Evolutionary conservation across 352 stramenopile species (phyloP).

Genomic region (Pythium aristosporum): DNA sequence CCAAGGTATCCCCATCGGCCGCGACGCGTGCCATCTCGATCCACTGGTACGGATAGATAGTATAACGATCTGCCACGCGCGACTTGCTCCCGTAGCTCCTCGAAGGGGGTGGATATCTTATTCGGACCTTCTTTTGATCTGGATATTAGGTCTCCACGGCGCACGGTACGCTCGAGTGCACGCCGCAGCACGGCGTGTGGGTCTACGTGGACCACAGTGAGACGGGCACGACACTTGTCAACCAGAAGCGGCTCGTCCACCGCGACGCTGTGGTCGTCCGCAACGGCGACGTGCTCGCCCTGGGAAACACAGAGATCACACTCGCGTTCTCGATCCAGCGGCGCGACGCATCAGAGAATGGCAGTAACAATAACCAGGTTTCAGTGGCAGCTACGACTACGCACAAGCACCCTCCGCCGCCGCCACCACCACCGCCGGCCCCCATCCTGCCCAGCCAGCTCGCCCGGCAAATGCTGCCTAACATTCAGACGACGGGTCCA

Average conservation of each 20-base stretch:
- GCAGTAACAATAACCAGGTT: slow-evolving; percentile 6
- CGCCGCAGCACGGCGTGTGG: slow-evolving; percentile 49
- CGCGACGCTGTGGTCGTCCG: slow-evolving; percentile 50
- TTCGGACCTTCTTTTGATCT: neutral
- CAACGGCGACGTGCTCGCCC: slow-evolving; percentile 50
- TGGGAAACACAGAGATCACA: slow-evolving; percentile 55
- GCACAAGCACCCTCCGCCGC: neutral
- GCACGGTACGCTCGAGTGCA: slow-evolving; percentile 30
- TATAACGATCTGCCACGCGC: neutral
- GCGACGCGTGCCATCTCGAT: slow-evolving; percentile 22
- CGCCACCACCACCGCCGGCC: neutral
- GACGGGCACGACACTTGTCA: slow-evolving; percentile 40
- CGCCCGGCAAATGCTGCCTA: slow-evolving; percentile 13
- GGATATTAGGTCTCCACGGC: slow-evolving; percentile 14
- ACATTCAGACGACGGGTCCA: slow-evolving; percentile 6
- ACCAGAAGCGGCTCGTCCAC: slow-evolving; percentile 40
- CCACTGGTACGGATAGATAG: slow-evolving; percentile 23
- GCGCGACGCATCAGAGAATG: slow-evolving; percentile 14
- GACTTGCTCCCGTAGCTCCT: neutral
- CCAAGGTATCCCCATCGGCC: slow-evolving; percentile 31
- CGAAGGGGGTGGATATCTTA: neutral
- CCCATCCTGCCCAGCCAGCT: slow-evolving; percentile 3
- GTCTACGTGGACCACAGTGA: slow-evolving; percentile 78
- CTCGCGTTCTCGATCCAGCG: slow-evolving; percentile 12
- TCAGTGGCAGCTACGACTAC: neutral